Conservation (phyloP, 345 rosid genomes). For the Euphorbia lathyris region DNA sequence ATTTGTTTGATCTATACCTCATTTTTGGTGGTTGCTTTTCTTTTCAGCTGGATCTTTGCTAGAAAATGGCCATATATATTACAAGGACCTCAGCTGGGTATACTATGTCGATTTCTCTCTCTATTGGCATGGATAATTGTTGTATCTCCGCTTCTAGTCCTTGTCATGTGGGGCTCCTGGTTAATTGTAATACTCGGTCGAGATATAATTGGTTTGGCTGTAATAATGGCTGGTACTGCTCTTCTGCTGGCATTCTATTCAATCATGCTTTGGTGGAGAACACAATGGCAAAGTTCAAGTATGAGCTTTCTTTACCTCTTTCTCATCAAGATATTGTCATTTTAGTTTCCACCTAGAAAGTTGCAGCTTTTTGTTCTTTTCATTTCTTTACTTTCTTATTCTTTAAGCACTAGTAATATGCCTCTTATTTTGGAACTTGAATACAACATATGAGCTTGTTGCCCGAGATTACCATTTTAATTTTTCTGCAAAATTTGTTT, state of each 20-base stretch:
- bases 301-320: constrained; percentile 26
- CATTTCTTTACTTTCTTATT: neutral
- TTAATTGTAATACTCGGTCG: constrained; percentile 70
- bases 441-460: neutral
- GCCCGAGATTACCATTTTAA: neutral
- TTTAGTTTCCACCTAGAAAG: constrained; percentile 3
- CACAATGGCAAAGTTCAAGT: constrained; percentile 99
- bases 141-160: constrained; percentile 74
- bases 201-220: constrained; percentile 88
- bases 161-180: constrained; percentile 90
- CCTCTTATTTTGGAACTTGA: neutral
- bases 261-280: constrained; percentile 99
- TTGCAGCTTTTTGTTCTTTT: neutral
- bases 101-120: constrained; percentile 68
- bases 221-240: constrained; percentile 96
- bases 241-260: constrained; percentile 94
- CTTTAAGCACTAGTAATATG: neutral
- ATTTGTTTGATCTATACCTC: neutral
- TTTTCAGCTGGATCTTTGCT: constrained; percentile 95
- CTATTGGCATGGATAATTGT: constrained; percentile 75
- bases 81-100: constrained; percentile 80
- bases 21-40: constrained; percentile 1
- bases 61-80: constrained; percentile 90
- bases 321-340: constrained; percentile 1
- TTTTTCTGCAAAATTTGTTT: neutral